Base-by-base conservation (phyloP, 208 protist genomes). In the Leishmania major region DNA sequence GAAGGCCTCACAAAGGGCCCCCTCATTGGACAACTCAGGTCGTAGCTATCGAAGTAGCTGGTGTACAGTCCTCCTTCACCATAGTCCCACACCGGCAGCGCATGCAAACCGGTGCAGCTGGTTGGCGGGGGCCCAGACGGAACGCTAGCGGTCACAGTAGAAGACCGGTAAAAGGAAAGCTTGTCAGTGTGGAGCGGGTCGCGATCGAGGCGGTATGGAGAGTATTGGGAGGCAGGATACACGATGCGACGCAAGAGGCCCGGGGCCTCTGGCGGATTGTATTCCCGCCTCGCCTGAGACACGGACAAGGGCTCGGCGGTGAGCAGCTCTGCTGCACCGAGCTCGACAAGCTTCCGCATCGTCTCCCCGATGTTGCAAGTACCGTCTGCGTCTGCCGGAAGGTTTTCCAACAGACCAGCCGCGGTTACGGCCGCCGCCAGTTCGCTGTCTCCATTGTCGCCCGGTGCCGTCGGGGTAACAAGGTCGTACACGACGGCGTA, bases 301-400 rank as follows among this genome's bases (percentile, higher is more conserved):
- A 86, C 75, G 3, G 78, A 79, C 3, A 69, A 77, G 6, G 89
- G 83, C 64, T 92, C 83, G 25, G 79, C 79, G 3, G 87, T 85
- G 13, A 97, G 88, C 35, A 97, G 82, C 55, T 92, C 89, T 22
- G 94, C 84, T 0, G 91, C 93, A n/a, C 93, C 93, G 3, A 96
- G 75, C 69, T 91, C 80, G 40, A 95, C 90, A 2, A 97, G 69
- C 75, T 92, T 85, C 35, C 82, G 80, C 76, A 96, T 85, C 15
- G 90, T 85, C 25, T 86, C 86, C 8, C 80, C 82, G 35, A 94
- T 91, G n/a, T 49, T 71, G 8, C 77, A 49, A n/a, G 53, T 51
- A 8, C 35, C 79, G 22, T 73, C 72, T 15, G 79, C 64, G 22
- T 70, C 77, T 15, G 49, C 57, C 0, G 75, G 47, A 7, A 84